phyloP scores from a whole-genome alignment of 306 rosid species.

The Medicago ruthenica region DNA sequence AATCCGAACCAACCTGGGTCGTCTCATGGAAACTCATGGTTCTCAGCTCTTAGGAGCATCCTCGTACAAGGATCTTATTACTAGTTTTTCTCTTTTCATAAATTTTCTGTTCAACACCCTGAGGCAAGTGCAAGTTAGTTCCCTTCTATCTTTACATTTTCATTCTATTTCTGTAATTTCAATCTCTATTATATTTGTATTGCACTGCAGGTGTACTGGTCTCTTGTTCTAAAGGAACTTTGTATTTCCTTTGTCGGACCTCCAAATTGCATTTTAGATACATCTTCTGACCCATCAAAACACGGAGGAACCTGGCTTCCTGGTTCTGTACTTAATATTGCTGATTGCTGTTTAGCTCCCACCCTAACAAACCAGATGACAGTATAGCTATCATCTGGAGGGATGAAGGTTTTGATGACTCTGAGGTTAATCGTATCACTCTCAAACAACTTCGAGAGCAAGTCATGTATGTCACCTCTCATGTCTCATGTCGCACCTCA shows the following conservation, averaged over 20 bases:
- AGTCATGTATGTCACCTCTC: slow-evolving; percentile 67
- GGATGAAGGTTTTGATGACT: slow-evolving; percentile 71
- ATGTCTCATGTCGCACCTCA: background rate
- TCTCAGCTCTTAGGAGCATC: slow-evolving; percentile 66
- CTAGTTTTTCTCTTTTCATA: slow-evolving; percentile 69
- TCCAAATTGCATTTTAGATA: slow-evolving; percentile 71
- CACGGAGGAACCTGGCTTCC: slow-evolving; percentile 80
- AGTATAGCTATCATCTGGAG: slow-evolving; percentile 80
- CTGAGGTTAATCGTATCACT: slow-evolving; percentile 60
- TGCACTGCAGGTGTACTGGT: slow-evolving; percentile 81
- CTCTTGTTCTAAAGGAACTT: slow-evolving; percentile 72
- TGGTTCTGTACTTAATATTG: slow-evolving; percentile 73
- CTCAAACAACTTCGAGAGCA: slow-evolving; percentile 76
- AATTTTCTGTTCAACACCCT: slow-evolving; percentile 65
- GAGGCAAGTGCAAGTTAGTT: slow-evolving; percentile 46
- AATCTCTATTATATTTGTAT: no score
- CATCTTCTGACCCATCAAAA: slow-evolving; percentile 57
- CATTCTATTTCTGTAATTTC: background rate
- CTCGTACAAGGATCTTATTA: slow-evolving; percentile 76
- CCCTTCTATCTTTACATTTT: background rate
- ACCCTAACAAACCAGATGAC: slow-evolving; percentile 63
- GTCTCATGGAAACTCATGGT: slow-evolving; percentile 70
- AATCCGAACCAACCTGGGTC: slow-evolving; percentile 66
- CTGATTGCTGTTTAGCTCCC: slow-evolving; percentile 69
- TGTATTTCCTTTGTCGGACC: slow-evolving; percentile 61